Conservation (phyloP, 331 rosid genomes). For the Ulmus americana region DNA sequence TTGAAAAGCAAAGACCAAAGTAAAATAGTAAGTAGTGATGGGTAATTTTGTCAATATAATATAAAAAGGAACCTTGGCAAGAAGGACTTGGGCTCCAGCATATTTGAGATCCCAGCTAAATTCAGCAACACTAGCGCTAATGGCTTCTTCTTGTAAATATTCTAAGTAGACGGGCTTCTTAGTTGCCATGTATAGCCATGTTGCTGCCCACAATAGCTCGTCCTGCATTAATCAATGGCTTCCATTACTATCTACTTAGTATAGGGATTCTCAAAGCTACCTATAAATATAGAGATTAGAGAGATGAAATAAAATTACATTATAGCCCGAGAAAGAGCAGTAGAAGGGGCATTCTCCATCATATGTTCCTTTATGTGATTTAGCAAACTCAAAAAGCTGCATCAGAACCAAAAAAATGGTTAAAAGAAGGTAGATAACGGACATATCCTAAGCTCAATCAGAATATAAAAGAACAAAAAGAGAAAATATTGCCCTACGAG, state of each 20-base stretch:
- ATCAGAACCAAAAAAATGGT: neutral
- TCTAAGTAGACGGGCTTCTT: slow-evolving; percentile 36
- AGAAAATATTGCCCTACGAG: slow-evolving; percentile 22
- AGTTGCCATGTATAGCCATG: slow-evolving; percentile 77
- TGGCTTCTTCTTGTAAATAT: slow-evolving; percentile 53
- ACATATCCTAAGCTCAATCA: neutral
- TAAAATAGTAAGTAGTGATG: neutral
- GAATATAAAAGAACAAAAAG: neutral
- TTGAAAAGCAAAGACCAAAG: no score
- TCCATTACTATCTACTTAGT: neutral
- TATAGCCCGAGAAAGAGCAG: slow-evolving; percentile 82
- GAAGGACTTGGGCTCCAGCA: slow-evolving; percentile 83
- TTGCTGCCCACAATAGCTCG: slow-evolving; percentile 87
- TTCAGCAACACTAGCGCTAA: slow-evolving; percentile 60
- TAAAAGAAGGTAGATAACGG: no score
- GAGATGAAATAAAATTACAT: slow-evolving; percentile 33
- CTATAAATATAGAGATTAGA: neutral
- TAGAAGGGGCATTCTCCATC: slow-evolving; percentile 98
- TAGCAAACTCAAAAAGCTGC: slow-evolving; percentile 64
- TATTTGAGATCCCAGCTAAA: slow-evolving; percentile 98
- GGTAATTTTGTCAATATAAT: neutral
- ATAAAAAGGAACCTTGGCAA: slow-evolving; percentile 36
- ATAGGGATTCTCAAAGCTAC: no score
- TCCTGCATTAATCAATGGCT: slow-evolving; percentile 38
- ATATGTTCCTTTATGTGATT: slow-evolving; percentile 59